Evolutionary conservation across 768 basidiomycete species (phyloP), one percentile per base, ranked within the genome.

Genomic region (Trametes villosa): DNA sequence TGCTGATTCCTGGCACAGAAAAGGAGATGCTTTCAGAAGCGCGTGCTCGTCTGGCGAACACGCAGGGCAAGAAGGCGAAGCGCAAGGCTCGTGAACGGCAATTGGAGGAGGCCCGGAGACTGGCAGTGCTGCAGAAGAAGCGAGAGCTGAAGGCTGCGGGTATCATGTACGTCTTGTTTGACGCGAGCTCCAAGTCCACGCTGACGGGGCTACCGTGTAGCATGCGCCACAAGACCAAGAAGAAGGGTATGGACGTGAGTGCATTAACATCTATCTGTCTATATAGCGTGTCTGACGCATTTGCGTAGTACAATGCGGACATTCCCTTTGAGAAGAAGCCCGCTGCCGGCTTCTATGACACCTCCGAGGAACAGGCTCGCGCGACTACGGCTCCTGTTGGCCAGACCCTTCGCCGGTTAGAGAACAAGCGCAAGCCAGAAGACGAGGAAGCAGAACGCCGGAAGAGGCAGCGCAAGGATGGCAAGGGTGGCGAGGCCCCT

Each of bases 11-110:
- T 13, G 47, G 13, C 64, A 27, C 67, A 94, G 95, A 98, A 76
- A 98, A 98, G 87, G 97, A 98, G 75, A 98, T 99, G 97, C 78
- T 99, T 69, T 98, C 97, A 1, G 97, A 99, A 75, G 97, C 97
- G 29, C 89, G 97, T 66, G 97, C 97, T 7, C 89, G 97, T 77
- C 82, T 99, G 34, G 97, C 97, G 50, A 99, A 99, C 72, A 99
- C 97, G 0, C 97, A 99, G 75, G 97, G 97, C 34, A 99, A 99
- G 76, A 99, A 99, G 75, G 97, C 97, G 3, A 99, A 99, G 75
- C 89, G 97, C 67, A 99, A 98, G 76, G 97, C 96, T 5, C 86
- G 97, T 45, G 97, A 99, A 70, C 89, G 96, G 60, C 96, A 98
- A 70, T 78, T 99, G 36, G 97, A 99, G 72, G 97, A 99, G 71